These are phyloP conservation scores for Ceratocystis destructans DNA, from an alignment of 2,329 filamentous ascomycete genomes.

Conservation along the genomic window DNA sequence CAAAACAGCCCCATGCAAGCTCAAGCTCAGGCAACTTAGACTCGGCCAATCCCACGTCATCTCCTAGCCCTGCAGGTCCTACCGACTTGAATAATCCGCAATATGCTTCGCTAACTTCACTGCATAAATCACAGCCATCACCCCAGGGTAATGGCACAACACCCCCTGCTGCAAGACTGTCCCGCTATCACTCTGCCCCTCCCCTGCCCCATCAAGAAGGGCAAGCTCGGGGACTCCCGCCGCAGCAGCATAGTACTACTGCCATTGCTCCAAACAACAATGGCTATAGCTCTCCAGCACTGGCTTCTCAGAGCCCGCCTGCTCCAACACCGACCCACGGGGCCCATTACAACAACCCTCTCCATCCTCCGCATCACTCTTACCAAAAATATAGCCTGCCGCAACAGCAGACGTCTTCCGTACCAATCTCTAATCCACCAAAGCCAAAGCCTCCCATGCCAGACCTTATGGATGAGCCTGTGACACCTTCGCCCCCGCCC, in stretches of 20 bases:
- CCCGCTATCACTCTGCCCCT: constrained; percentile 36
- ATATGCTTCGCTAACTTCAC: constrained; percentile 3
- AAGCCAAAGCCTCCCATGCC: constrained; percentile 32
- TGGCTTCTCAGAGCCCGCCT: background rate
- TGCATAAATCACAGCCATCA: background rate
- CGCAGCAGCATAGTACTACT: background rate
- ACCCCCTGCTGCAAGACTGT: constrained; percentile 21
- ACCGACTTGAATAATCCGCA: background rate
- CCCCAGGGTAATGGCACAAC: background rate
- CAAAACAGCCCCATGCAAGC: constrained; percentile 20
- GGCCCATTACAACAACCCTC: background rate
- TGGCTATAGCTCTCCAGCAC: background rate
- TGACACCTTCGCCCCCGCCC: constrained; percentile 37
- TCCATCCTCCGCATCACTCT: background rate
- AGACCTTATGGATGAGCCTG: constrained; percentile 45
- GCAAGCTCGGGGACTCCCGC: background rate
- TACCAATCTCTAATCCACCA: constrained; percentile 22
- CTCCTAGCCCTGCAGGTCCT: background rate
- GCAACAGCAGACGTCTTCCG: constrained; percentile 18
- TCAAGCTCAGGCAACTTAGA: background rate
- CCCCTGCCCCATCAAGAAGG: constrained; percentile 27
- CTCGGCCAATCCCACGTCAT: background rate
- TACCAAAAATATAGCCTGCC: background rate
- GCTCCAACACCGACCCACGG: background rate
- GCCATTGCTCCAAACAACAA: background rate